Percentiles rank a stretch among this genome's conserved stretches.
Evolutionary conservation across 306 rosid species (phyloP).

Genomic region (Albizia julibrissin): DNA sequence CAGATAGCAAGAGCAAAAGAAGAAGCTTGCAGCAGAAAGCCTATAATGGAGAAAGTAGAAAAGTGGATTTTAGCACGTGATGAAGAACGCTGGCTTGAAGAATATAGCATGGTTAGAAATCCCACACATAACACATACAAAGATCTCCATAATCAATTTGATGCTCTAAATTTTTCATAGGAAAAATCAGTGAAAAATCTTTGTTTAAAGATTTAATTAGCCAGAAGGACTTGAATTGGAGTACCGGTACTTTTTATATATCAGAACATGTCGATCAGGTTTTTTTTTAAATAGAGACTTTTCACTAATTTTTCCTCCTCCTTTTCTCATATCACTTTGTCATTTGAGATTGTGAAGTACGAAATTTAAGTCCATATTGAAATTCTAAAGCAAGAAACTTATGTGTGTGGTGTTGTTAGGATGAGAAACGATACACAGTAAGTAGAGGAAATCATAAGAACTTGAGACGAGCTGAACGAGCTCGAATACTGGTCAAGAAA

Average conservation of each 20-base stretch:
- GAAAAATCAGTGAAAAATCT: no score
- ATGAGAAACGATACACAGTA: conserved; percentile 67
- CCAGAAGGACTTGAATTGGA: no score
- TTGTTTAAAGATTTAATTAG: no score
- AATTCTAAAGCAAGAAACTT: not conserved
- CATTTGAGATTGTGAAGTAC: not conserved
- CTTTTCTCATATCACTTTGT: not conserved
- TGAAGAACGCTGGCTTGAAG: conserved; percentile 18
- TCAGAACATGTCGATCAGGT: no score
- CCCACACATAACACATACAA: not conserved
- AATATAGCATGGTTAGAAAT: conserved; percentile 48
- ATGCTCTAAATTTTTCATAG: not conserved
- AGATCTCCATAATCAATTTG: not conserved
- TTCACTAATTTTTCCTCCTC: no score
- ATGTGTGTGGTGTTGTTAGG: conserved; percentile 42
- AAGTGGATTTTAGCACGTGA: conserved; percentile 34
- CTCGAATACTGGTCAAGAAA: not conserved
- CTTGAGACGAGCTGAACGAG: conserved; percentile 68
- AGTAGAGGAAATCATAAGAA: conserved; percentile 77
- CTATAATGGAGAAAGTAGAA: conserved; percentile 72
- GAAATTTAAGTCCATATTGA: not conserved
- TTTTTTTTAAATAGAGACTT: no score
- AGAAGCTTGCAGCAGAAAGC: conserved; percentile 68
- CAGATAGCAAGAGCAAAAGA: conserved; percentile 68
- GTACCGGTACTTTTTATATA: no score